phyloP scores from a whole-genome alignment of 331 rosid genomes.

The Saraca asoca region DNA sequence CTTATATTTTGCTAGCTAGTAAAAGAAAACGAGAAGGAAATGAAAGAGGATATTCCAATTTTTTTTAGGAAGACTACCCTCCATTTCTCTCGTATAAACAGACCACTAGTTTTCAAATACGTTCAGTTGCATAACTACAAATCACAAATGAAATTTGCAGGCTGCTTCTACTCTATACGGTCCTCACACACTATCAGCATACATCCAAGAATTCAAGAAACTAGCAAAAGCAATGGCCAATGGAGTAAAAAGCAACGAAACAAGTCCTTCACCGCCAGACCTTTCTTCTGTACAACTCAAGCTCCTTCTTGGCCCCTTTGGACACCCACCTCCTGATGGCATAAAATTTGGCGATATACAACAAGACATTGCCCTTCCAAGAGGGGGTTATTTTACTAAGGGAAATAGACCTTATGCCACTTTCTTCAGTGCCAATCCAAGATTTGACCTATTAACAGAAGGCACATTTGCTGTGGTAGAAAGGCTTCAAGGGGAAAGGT shows the following conservation, averaged over 20 bases:
- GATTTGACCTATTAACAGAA: conserved; percentile 68
- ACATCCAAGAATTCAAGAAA: conserved; percentile 80
- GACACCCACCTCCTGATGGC: conserved; percentile 51
- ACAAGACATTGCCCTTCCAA: conserved; percentile 58
- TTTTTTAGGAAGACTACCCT: too few species aligned
- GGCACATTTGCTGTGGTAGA: conserved; percentile 76
- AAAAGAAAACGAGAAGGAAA: neutral
- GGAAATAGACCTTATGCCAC: conserved; percentile 61
- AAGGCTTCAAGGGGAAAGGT: conserved; percentile 52
- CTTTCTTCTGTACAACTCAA: conserved; percentile 57
- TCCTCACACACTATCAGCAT: conserved; percentile 84
- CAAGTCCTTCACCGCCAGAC: conserved; percentile 68
- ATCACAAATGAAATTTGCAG: conserved; percentile 36
- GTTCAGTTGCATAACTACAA: too few species aligned
- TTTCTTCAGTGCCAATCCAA: conserved; percentile 79
- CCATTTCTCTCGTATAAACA: too few species aligned
- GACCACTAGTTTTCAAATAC: too few species aligned
- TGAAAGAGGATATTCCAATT: too few species aligned
- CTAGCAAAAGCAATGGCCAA: conserved; percentile 68
- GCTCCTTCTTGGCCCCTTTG: conserved; percentile 41
- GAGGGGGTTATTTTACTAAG: conserved; percentile 51
- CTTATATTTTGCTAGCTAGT: too few species aligned
- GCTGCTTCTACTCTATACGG: conserved; percentile 89
- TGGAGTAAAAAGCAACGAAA: conserved; percentile 39
- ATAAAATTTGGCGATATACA: conserved; percentile 62